A percentile compares a stretch with the other conserved stretches of the same genome.
These are phyloP conservation scores for Gomphus bonarii DNA, from an alignment of 1,284 basidiomycete species.

Conservation along the genomic window DNA sequence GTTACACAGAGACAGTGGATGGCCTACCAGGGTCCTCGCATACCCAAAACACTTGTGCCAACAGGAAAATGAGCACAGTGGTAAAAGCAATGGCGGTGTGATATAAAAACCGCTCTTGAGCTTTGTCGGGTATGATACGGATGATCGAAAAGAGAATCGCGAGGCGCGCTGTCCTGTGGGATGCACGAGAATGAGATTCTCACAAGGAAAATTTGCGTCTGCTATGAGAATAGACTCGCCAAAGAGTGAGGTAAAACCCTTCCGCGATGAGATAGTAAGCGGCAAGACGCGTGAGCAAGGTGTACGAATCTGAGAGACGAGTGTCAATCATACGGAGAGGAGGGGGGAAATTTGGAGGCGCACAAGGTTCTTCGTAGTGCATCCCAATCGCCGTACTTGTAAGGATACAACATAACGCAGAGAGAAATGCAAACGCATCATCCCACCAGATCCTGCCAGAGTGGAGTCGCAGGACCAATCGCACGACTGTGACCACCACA, in stretches of 20 bases:
- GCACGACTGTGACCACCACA: background rate
- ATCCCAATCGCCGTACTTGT: slow-evolving; percentile 24
- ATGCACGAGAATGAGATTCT: background rate
- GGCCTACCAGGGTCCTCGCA: slow-evolving; percentile 17
- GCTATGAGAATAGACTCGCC: slow-evolving; percentile 24
- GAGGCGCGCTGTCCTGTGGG: slow-evolving; percentile 32
- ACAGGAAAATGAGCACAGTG: slow-evolving; percentile 22
- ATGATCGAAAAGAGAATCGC: slow-evolving; percentile 39
- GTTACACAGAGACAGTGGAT: too few relatives aligned
- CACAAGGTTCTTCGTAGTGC: slow-evolving; percentile 22
- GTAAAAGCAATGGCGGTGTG: slow-evolving; percentile 24
- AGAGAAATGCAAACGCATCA: slow-evolving; percentile 23
- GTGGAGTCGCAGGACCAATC: background rate
- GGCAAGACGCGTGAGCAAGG: slow-evolving; percentile 19
- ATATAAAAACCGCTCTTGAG: slow-evolving; percentile 18
- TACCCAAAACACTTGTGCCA: slow-evolving; percentile 30
- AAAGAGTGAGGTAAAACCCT: slow-evolving; percentile 33
- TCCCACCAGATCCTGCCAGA: slow-evolving; percentile 26
- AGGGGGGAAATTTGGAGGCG: background rate
- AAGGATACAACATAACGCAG: slow-evolving; percentile 17
- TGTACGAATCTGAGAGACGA: background rate
- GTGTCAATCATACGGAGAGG: background rate
- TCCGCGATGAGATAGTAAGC: slow-evolving; percentile 34
- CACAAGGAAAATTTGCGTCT: background rate
- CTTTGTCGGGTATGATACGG: slow-evolving; percentile 28